phyloP scores from a whole-genome alignment of 108 stramenopile genomes.

The Fragilaria crotonensis region DNA sequence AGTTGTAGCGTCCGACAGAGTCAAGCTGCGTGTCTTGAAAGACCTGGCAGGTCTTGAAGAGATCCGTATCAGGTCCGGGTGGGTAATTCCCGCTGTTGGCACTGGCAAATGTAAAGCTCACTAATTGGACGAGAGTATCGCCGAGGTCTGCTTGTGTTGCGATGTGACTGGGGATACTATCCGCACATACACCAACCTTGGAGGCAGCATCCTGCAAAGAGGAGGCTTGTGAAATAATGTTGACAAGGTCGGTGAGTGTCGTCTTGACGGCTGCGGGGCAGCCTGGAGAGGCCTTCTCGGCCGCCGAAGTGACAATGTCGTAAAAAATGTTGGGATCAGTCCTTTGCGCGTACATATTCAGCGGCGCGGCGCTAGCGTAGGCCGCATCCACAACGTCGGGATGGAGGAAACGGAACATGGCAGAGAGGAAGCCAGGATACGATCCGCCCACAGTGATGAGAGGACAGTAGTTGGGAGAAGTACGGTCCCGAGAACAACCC shows the following conservation, averaged over 20 bases:
- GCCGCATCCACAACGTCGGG: slow-evolving; percentile 56
- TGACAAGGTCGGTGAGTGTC: slow-evolving; percentile 21
- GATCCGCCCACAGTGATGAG: slow-evolving; percentile 68
- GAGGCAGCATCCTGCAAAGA: slow-evolving; percentile 17
- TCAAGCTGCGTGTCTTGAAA: slow-evolving; percentile 33
- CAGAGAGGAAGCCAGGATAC: slow-evolving; percentile 68
- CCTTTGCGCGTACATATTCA: slow-evolving; percentile 54
- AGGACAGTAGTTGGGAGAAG: slow-evolving; percentile 54
- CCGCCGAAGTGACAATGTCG: slow-evolving; percentile 48
- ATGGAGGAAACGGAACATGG: slow-evolving; percentile 57
- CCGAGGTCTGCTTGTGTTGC: slow-evolving; percentile 13
- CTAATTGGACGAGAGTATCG: slow-evolving; percentile 43
- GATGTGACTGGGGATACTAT: slow-evolving; percentile 48
- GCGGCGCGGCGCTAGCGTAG: slow-evolving; percentile 60
- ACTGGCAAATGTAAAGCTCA: slow-evolving; percentile 54
- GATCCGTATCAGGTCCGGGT: slow-evolving; percentile 39
- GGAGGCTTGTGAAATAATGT: neutral
- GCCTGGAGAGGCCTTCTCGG: slow-evolving; percentile 43
- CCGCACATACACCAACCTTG: slow-evolving; percentile 34
- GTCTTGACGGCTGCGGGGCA: slow-evolving; percentile 38
- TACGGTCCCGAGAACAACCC: slow-evolving; percentile 21
- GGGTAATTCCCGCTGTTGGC: slow-evolving; percentile 72
- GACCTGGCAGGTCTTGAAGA: slow-evolving; percentile 46
- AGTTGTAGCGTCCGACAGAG: slow-evolving; percentile 12
- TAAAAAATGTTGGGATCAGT: slow-evolving; percentile 48